Evolutionary conservation across 176 grass and related monocot genomes (phyloP).

Genomic region (Puccinellia tenuiflora): DNA sequence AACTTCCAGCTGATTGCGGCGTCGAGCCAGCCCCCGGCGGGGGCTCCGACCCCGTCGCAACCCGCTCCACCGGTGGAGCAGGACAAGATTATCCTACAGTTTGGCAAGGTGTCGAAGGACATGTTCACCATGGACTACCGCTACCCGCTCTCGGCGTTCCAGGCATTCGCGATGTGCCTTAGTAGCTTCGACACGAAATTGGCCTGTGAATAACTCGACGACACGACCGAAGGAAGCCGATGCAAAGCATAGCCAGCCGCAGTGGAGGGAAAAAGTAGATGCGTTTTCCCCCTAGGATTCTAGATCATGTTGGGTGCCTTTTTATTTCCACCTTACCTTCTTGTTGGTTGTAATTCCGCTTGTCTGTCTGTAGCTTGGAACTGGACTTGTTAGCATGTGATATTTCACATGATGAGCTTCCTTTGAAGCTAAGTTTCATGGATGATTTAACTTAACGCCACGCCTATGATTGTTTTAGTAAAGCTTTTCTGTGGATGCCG

Average conservation of each 20-base stretch:
- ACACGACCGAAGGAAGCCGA: accelerated
- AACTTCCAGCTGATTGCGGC: conserved; percentile 88
- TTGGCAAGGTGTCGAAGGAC: conserved; percentile 89
- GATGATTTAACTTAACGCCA: background rate
- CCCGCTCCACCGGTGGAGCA: conserved; percentile 47
- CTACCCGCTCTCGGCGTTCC: conserved; percentile 84
- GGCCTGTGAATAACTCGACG: conserved; percentile 73
- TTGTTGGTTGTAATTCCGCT: conserved; percentile 36
- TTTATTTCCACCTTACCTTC: conserved; percentile 8
- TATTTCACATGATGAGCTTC: conserved; percentile 15
- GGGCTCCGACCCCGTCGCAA: conserved; percentile 29
- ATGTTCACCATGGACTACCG: conserved; percentile 99
- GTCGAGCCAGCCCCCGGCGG: conserved; percentile 30
- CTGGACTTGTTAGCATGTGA: background rate
- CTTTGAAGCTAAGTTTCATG: background rate
- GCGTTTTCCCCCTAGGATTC: conserved; percentile 20
- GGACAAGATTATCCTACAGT: conserved; percentile 86
- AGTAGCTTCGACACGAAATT: conserved; percentile 99
- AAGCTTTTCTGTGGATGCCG: background rate
- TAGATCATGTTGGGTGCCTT: conserved; percentile 25
- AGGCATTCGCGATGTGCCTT: conserved; percentile 88
- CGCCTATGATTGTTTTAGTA: background rate
- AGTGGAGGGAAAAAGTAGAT: background rate
- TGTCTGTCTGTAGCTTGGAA: conserved; percentile 29
- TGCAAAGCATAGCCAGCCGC: background rate